These are phyloP conservation scores for Tolypocladium tropicale DNA, from an alignment of 2,329 filamentous ascomycete species.

Conservation along the genomic window DNA sequence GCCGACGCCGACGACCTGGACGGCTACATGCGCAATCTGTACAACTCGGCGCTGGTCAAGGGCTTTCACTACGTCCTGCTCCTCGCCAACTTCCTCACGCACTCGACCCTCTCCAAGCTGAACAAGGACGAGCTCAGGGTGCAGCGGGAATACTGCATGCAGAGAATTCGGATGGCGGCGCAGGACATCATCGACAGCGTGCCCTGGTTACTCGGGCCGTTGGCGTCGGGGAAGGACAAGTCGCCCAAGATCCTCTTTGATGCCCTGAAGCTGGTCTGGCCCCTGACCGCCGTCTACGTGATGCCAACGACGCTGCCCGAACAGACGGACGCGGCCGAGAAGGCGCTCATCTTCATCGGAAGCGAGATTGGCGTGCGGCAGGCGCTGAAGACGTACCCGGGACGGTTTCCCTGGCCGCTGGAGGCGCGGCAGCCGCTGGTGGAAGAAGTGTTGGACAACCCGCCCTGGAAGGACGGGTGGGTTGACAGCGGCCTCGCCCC, in stretches of 20 bases:
- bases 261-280: slow-evolving; percentile 27
- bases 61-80: slow-evolving; percentile 20
- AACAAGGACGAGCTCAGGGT: slow-evolving; percentile 13
- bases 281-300: slow-evolving; percentile 21
- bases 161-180: slow-evolving; percentile 15
- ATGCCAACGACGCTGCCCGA: slow-evolving; percentile 15
- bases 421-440: slow-evolving; percentile 15
- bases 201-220: slow-evolving; percentile 14
- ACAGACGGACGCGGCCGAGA: slow-evolving; percentile 16
- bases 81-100: slow-evolving; percentile 24
- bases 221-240: slow-evolving; percentile 12
- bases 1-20: slow-evolving; percentile 8
- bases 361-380: slow-evolving; percentile 26
- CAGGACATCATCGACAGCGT: slow-evolving; percentile 17
- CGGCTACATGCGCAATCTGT: slow-evolving; percentile 22
- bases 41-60: slow-evolving; percentile 22
- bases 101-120: slow-evolving; percentile 14
- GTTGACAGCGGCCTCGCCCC: not conserved
- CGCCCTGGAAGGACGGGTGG: not conserved
- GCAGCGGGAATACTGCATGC: slow-evolving; percentile 17
- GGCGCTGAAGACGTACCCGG: slow-evolving; percentile 17
- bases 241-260: slow-evolving; percentile 24
- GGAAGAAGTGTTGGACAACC: not conserved
- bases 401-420: slow-evolving; percentile 10
- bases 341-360: slow-evolving; percentile 21